These are phyloP conservation scores for Circinella minor DNA, from an alignment of 371 early-diverging fungal genomes.

Conservation along the genomic window DNA sequence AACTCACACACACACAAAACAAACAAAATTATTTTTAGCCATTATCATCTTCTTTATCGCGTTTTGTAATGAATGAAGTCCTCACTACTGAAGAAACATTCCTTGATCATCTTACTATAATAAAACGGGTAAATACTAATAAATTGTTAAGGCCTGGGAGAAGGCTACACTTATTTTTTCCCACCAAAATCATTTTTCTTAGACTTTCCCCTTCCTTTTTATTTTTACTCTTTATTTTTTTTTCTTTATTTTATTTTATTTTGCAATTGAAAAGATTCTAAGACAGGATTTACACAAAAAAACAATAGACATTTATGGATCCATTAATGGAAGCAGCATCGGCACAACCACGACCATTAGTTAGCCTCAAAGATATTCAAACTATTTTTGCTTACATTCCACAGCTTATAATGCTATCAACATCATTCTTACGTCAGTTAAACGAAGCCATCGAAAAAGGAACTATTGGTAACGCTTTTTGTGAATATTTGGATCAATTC, in stretches of 20 bases:
- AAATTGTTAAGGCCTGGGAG: background rate
- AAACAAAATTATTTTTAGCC: background rate
- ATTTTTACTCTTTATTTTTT: background rate
- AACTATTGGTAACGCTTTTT: constrained; percentile 46
- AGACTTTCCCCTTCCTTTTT: background rate
- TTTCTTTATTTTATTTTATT: no score
- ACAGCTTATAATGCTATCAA: constrained; percentile 45
- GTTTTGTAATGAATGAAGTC: constrained; percentile 47
- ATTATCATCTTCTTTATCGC: constrained; percentile 36
- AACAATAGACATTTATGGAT: constrained; percentile 52
- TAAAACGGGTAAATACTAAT: constrained; percentile 44
- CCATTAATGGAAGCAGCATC: constrained; percentile 46
- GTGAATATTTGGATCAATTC: constrained; percentile 40
- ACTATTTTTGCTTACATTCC: constrained; percentile 52
- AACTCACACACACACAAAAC: background rate
- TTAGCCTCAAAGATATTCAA: constrained; percentile 40
- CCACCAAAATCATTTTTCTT: constrained; percentile 11
- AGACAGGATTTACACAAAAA: background rate
- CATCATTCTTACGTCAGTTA: constrained; percentile 32
- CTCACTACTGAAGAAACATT: constrained; percentile 54
- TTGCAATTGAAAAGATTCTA: no score
- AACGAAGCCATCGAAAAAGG: constrained; percentile 29
- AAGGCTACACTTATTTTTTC: background rate
- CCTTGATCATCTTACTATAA: constrained; percentile 43
- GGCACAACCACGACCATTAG: constrained; percentile 36